A percentile compares a stretch with the other conserved stretches of the same genome.
Conservation (phyloP, 495 filamentous ascomycete genomes). For the Mytilinidion resinicola region DNA sequence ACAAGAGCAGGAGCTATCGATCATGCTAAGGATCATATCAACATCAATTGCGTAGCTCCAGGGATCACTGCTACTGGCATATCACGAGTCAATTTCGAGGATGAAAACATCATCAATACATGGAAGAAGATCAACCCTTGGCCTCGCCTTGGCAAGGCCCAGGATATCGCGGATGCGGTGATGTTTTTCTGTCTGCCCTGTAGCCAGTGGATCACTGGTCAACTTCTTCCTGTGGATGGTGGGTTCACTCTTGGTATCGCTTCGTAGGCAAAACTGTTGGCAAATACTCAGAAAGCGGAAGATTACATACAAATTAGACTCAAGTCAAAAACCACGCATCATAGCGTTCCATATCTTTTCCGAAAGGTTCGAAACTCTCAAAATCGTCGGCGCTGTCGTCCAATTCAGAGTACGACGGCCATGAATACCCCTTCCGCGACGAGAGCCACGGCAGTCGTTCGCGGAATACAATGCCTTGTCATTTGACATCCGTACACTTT, state of each 20-base stretch:
- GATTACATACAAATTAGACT: too few relatives aligned
- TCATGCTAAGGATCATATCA: not conserved
- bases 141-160: not conserved
- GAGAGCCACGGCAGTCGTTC: too few relatives aligned
- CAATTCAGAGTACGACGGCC: too few relatives aligned
- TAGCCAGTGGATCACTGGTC: not conserved
- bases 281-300: too few relatives aligned
- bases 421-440: too few relatives aligned
- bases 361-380: too few relatives aligned
- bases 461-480: too few relatives aligned
- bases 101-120: not conserved
- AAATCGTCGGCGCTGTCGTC: too few relatives aligned
- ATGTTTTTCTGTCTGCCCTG: not conserved
- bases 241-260: not conserved
- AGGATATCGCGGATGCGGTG: not conserved
- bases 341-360: too few relatives aligned
- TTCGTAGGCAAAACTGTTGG: not conserved
- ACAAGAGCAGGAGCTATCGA: not conserved
- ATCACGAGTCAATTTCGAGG: not conserved
- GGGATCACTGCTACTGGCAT: not conserved
- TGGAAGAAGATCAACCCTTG: not conserved
- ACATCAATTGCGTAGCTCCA: not conserved
- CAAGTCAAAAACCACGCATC: too few relatives aligned
- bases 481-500: too few relatives aligned
- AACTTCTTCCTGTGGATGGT: not conserved